These are phyloP conservation scores for Leishmania turanica DNA, from an alignment of 208 protist species.

Conservation along the genomic window DNA sequence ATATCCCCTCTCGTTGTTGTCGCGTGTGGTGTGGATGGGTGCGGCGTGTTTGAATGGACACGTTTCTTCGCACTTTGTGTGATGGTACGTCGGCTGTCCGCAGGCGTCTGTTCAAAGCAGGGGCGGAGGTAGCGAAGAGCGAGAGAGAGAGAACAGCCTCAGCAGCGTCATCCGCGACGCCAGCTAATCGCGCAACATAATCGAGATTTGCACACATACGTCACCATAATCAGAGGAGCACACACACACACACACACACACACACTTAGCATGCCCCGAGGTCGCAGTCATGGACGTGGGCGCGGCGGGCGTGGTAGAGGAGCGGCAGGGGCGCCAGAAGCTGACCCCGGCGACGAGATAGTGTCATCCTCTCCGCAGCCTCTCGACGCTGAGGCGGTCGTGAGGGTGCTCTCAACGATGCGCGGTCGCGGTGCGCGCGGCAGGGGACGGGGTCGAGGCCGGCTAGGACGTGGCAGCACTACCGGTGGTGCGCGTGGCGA, in stretches of 20 bases:
- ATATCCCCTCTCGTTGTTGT: not conserved
- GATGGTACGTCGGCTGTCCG: not conserved
- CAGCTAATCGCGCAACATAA: not conserved
- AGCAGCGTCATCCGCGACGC: not conserved
- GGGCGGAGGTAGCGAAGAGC: not conserved
- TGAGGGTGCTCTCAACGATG: not conserved
- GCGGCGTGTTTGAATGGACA: not conserved
- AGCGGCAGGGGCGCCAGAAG: not conserved
- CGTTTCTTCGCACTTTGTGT: not conserved
- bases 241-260: not conserved
- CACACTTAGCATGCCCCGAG: slow-evolving; percentile 24
- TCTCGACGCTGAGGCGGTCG: not conserved
- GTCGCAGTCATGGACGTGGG: slow-evolving; percentile 16
- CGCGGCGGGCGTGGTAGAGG: slow-evolving; percentile 10
- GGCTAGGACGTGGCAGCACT: slow-evolving; percentile 5
- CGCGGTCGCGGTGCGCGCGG: not conserved
- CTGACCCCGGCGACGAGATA: not conserved
- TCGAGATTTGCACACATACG: not conserved
- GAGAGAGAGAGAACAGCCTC: not conserved
- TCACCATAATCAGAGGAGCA: not conserved
- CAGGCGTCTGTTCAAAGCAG: not conserved
- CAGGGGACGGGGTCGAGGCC: slow-evolving; percentile 19
- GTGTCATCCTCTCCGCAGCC: not conserved
- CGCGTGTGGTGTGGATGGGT: not conserved
- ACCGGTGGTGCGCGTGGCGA: not conserved